Evolutionary conservation across 345 rosid species (phyloP), one percentile per base, ranked within the genome.

Genomic region (Cardiospermum halicacabum): DNA sequence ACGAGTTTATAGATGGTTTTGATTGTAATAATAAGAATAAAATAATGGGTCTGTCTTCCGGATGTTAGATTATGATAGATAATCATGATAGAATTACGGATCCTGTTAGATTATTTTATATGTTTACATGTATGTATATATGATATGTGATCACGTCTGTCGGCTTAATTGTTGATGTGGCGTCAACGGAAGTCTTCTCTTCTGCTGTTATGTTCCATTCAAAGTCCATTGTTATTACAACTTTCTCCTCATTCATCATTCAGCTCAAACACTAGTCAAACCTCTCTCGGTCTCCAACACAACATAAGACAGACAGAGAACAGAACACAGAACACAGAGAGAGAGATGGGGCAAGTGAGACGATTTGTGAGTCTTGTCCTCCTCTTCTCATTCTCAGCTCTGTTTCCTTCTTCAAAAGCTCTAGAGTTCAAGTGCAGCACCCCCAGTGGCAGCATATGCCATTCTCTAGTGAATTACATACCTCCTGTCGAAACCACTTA

Each of bases 381-480:
- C 21, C 22, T 69, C 51, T 31, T 65, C 58, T 27, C 48, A 25
- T 19, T 64, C 7, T 27, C 51, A 47, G 47, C 43, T n/a, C 45
- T 69, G 18, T 3, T 61, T 21, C 11, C 65, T 10, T 21, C 28
- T 25, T 53, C 79, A 21, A 65, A 40, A 5, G 69, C 68, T 1
- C 70, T 60, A 10, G 53, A 49, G 45, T 82, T 82, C 82, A 68
- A 22, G 47, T 82, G 86, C 66, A 63, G 3, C 37, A 0, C 47
- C 32, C n/a, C n/a, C n/a, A n/a, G n/a, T n/a, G 1, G 40, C 18
- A 9, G 34, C 34, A 45, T 37, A 2, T 79, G 86, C 53, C 56
- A 13, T 7, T 59, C 77, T 9, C 62, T 79, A 19, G 73, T 79
- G 4, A 82, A 65, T 57, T 79, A 75, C 77, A 31, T 3, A 21